Evolutionary conservation across 345 rosid species (phyloP), one percentile per base, ranked within the genome.

Genomic region (Nasturtium officinale): DNA sequence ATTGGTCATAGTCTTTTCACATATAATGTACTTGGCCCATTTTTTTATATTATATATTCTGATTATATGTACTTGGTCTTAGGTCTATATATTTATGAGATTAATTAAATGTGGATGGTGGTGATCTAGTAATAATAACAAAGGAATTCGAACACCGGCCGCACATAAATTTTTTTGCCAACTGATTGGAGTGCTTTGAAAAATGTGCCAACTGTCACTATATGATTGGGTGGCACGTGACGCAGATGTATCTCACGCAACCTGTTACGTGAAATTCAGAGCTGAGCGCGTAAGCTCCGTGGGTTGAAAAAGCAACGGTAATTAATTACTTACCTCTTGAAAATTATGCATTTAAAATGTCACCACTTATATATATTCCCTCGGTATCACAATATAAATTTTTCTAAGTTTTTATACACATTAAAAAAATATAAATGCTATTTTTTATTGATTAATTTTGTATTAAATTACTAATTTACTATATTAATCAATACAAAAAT

Each of bases 191-290:
- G 15, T 20, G 60, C 71, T 23, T 66, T 66, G 71, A n/a, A 52
- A 51, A 51, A 12, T 23, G 60, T 66, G 60, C 60, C 71, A 66
- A 50, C 16, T 51, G 48, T 50, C 70, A 1, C 25, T 8, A 15
- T 51, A 66, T 51, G 71, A 66, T 66, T 66, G 60, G 60, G 25
- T 25, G 6, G 15, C 35, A 66, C 35, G 35, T 66, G 71, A 66
- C 10, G 60, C 23, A 29, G 13, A 47, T 25, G 28, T 33, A 62
- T 45, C 7, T 23, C 35, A 28, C 7, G 54, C 28, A 2, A 32
- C 40, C 43, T 47, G 16, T 29, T 11, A 7, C 56, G 40, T 48
- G 30, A 65, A 42, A 10, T 18, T 45, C 26, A 63, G 20, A 45
- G 48, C 21, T 40, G 17, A 46, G 17, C 57, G 56, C 16, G 69